phyloP scores from a whole-genome alignment of 2,329 filamentous ascomycete species.

The Teratosphaeria epicoccoides region DNA sequence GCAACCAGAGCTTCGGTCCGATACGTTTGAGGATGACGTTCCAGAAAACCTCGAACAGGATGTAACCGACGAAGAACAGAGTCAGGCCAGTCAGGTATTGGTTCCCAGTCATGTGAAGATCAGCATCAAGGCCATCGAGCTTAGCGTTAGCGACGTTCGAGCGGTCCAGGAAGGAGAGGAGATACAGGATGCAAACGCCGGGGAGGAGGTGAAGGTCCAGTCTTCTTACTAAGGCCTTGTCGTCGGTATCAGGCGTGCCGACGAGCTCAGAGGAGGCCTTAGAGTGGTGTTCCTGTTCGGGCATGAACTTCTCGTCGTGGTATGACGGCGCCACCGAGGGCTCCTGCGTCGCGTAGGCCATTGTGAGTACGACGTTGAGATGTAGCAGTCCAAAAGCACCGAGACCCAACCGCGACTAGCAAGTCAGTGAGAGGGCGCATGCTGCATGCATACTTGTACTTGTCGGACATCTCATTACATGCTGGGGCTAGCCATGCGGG shows the following conservation, averaged over 20 bases:
- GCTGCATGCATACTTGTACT: no score
- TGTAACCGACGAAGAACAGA: conserved; percentile 73
- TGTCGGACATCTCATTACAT: no score
- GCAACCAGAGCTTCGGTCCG: conserved; percentile 35
- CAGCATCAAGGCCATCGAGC: conserved; percentile 32
- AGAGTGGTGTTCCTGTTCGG: background rate
- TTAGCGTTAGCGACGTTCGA: conserved; percentile 7
- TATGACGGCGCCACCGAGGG: background rate
- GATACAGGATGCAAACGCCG: conserved; percentile 37
- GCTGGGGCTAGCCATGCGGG: background rate
- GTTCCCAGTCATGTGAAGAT: conserved; percentile 38
- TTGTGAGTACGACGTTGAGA: no score
- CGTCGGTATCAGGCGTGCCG: background rate
- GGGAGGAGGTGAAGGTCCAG: conserved; percentile 36
- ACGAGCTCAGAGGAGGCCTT: background rate
- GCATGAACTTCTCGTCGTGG: background rate
- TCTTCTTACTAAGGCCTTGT: conserved; percentile 18
- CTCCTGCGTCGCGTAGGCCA: background rate
- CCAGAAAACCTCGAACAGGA: conserved; percentile 34
- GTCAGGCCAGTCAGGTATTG: conserved; percentile 38
- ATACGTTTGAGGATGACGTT: conserved; percentile 37
- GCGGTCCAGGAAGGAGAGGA: conserved; percentile 39
- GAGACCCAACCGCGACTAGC: no score
- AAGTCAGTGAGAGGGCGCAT: no score
- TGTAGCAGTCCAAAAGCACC: no score